Conservation (phyloP, 2,329 filamentous ascomycete species). For the Aspergillus awamori region DNA sequence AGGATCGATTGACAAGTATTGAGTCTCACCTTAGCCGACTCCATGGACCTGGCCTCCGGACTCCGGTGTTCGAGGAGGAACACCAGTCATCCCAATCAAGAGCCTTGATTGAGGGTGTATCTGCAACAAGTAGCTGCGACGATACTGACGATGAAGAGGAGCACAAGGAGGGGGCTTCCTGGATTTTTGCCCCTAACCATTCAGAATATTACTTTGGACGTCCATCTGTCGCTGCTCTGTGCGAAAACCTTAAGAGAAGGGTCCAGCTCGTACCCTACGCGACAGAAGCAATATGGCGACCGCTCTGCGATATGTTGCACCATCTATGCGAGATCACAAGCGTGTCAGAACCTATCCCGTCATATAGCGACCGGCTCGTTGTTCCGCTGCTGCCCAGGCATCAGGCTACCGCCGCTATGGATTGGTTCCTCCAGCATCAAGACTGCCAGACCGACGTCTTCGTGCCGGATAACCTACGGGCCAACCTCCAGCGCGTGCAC, state of each 20-base stretch:
- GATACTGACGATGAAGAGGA: not conserved
- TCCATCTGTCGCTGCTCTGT: not conserved
- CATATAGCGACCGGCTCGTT: conserved; percentile 1
- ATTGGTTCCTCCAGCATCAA: conserved; percentile 2
- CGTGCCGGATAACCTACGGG: not conserved
- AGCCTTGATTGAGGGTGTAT: not conserved
- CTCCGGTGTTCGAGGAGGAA: not conserved
- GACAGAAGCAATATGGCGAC: not conserved
- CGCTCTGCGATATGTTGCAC: not conserved
- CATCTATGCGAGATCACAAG: not conserved
- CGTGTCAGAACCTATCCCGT: conserved; percentile 4
- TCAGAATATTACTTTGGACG: not conserved
- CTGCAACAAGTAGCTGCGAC: not conserved
- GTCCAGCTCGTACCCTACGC: not conserved
- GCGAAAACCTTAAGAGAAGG: not conserved
- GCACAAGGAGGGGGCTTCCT: not conserved
- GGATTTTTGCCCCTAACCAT: not conserved
- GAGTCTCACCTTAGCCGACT: conserved; percentile 9
- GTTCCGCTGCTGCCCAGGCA: conserved; percentile 8
- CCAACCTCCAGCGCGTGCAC: conserved; percentile 6
- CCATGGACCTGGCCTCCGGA: not conserved
- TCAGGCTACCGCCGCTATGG: conserved; percentile 1
- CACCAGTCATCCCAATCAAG: not conserved
- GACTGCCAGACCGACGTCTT: conserved; percentile 11
- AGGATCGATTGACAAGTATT: conserved; percentile 11